Percentiles rank a stretch among this genome's conserved stretches.
phyloP scores from a whole-genome alignment of 345 rosid genomes.

The Aquilaria yunnanensis region DNA sequence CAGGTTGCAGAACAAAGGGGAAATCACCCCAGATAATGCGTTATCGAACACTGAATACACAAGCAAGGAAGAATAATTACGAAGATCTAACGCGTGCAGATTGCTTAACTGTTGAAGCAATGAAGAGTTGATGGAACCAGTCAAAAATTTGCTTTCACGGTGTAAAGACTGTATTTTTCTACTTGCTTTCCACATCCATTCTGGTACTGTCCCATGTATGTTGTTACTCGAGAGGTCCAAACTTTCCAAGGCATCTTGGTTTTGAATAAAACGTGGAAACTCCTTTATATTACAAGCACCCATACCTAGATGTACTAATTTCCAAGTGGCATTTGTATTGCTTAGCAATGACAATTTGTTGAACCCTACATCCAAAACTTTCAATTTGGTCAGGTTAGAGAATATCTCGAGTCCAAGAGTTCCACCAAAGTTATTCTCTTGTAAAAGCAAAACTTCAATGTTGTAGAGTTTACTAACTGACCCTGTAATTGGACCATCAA shows the following conservation, averaged over 20 bases:
- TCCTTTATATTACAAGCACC: constrained; percentile 10
- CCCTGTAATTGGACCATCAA: constrained; percentile 15
- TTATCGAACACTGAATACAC: constrained; percentile 12
- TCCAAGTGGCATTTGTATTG: background rate
- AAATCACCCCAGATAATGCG: constrained; percentile 4
- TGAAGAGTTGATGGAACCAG: background rate
- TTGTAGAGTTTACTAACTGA: constrained; percentile 2
- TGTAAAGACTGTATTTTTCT: constrained; percentile 3
- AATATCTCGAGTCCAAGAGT: too few species aligned
- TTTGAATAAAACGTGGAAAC: constrained; percentile 9
- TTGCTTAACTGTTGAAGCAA: constrained; percentile 1
- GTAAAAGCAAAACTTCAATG: too few species aligned
- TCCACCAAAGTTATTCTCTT: too few species aligned
- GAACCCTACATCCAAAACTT: background rate
- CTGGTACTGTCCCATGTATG: constrained; percentile 18
- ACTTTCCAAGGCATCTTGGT: background rate
- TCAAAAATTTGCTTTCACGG: constrained; percentile 12
- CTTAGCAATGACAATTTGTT: background rate
- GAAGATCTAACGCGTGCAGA: too few species aligned
- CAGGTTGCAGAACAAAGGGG: constrained; percentile 14
- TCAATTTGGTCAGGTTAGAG: background rate
- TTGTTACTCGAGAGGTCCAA: constrained; percentile 14
- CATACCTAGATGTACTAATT: background rate
- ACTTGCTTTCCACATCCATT: constrained; percentile 6
- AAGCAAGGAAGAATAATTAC: background rate